Conservation (phyloP, 257 asterid species). For the Forsythia viridissima region DNA sequence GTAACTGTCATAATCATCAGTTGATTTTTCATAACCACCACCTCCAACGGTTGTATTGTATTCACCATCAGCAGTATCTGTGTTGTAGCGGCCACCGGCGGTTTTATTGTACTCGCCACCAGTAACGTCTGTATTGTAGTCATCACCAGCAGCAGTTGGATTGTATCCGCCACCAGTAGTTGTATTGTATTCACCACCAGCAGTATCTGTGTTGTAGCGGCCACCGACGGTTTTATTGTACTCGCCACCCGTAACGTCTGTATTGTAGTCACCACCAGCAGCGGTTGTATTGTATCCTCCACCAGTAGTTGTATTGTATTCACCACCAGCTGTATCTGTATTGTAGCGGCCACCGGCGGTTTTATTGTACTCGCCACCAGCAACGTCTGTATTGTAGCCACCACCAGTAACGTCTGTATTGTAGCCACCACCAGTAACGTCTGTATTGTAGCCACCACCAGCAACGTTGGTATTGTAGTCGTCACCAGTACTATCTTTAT, state of each 20-base stretch:
- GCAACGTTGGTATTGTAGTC: constrained; percentile 8
- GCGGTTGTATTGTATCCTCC: no score
- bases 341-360: no score
- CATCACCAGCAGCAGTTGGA: no score
- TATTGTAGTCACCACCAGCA: no score
- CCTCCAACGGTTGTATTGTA: not conserved
- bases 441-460: not conserved
- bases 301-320: no score
- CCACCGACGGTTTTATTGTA: no score
- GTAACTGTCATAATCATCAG: constrained; percentile 8
- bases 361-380: not conserved
- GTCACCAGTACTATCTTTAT: not conserved
- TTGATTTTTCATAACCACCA: not conserved
- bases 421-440: not conserved
- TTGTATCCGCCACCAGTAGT: not conserved
- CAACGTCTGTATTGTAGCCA: not conserved
- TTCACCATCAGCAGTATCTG: not conserved
- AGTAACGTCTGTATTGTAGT: no score
- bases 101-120: no score
- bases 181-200: no score
- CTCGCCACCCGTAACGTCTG: no score
- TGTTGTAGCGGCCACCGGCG: not conserved
- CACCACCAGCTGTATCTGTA: not conserved
- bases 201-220: no score
- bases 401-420: not conserved